These are phyloP conservation scores for Bruguiera gymnorhiza DNA, from an alignment of 345 rosid genomes.

Conservation along the genomic window DNA sequence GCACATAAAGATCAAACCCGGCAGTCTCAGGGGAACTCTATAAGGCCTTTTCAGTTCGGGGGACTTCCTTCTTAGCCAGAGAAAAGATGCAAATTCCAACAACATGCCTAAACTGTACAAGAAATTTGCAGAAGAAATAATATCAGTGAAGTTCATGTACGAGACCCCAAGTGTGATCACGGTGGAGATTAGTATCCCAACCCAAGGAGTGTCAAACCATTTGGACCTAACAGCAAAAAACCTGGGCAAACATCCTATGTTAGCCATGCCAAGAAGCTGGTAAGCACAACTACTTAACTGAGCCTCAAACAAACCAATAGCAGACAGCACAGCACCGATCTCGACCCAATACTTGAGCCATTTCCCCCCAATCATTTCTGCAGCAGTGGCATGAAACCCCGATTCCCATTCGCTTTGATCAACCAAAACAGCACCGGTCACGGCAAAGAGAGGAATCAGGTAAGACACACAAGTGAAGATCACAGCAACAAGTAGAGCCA, in stretches of 20 bases:
- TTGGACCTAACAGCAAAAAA: slow-evolving; percentile 49
- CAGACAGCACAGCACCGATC: slow-evolving; percentile 65
- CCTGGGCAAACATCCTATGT: slow-evolving; percentile 55
- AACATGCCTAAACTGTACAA: slow-evolving; percentile 75
- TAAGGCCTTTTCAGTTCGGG: slow-evolving; percentile 56
- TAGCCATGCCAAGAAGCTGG: slow-evolving; percentile 79
- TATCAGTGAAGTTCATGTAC: slow-evolving; percentile 48
- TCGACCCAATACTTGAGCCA: slow-evolving; percentile 80
- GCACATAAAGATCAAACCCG: slow-evolving; percentile 52
- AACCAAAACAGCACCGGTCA: slow-evolving; percentile 58
- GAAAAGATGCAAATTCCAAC: slow-evolving; percentile 62
- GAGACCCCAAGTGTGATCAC: slow-evolving; percentile 50
- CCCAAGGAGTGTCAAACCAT: slow-evolving; percentile 77
- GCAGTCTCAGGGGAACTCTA: slow-evolving; percentile 49
- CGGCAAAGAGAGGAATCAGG: slow-evolving; percentile 74
- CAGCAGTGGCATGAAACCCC: slow-evolving; percentile 74
- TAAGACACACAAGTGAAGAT: slow-evolving; percentile 78
- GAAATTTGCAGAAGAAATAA: slow-evolving; percentile 63
- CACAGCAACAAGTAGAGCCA: slow-evolving; percentile 60
- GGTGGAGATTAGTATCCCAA: slow-evolving; percentile 56
- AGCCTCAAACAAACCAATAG: slow-evolving; percentile 75
- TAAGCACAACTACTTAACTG: slow-evolving; percentile 72
- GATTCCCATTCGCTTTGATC: slow-evolving; percentile 58
- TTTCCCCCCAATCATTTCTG: slow-evolving; percentile 65
- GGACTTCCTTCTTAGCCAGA: slow-evolving; percentile 58